phyloP scores from a whole-genome alignment of 306 rosid genomes.

The Trichosanthes cucumerina region DNA sequence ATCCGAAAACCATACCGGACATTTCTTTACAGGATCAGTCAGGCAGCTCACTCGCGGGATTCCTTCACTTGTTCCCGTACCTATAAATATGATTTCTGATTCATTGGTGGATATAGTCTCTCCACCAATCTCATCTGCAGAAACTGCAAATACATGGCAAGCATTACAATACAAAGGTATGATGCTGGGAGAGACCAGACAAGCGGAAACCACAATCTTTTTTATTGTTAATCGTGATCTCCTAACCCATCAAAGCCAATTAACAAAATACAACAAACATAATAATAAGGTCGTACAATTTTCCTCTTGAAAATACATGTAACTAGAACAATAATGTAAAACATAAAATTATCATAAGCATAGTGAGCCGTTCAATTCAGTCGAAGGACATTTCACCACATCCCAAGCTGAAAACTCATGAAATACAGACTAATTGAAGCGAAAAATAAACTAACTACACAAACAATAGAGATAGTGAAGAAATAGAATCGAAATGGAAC shows the following conservation, averaged over 20 bases:
- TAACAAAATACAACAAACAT: not conserved
- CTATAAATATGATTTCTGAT: slow-evolving; percentile 62
- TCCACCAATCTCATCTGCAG: slow-evolving; percentile 22
- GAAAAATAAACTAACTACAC: not conserved
- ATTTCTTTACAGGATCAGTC: slow-evolving; percentile 61
- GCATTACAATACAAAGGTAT: slow-evolving; percentile 15
- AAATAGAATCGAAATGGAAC: not conserved
- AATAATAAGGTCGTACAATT: not conserved
- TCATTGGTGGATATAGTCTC: slow-evolving; percentile 21
- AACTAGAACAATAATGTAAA: not conserved
- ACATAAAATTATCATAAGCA: not conserved
- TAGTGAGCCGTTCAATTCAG: not conserved
- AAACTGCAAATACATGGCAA: slow-evolving; percentile 25
- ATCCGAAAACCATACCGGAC: slow-evolving; percentile 36
- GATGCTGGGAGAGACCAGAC: not conserved
- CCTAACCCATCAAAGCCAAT: not conserved
- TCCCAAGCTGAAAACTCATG: not conserved
- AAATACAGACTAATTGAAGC: not conserved
- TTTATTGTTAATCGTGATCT: not conserved
- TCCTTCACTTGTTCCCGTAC: slow-evolving; percentile 97
- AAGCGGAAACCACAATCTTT: not conserved
- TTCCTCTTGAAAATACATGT: not conserved
- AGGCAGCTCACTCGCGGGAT: slow-evolving; percentile 85
- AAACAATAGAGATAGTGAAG: not conserved
- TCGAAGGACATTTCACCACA: not conserved